These are phyloP conservation scores for Phytophthora tubulina DNA, from an alignment of 352 stramenopile species.

Conservation along the genomic window DNA sequence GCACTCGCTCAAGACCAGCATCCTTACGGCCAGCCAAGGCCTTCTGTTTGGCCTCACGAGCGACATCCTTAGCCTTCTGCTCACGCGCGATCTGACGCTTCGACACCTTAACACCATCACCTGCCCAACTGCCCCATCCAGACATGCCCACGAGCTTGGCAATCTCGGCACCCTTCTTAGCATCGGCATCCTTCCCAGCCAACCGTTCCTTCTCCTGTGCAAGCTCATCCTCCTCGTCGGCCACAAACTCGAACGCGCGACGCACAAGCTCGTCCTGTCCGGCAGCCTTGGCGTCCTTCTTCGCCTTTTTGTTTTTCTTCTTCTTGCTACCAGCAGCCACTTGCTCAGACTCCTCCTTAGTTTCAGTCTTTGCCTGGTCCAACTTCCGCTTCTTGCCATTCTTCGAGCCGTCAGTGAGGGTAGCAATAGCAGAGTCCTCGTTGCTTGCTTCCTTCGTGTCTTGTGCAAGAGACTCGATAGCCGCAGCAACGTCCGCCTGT, in stretches of 20 bases:
- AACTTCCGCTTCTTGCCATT: constrained; percentile 61
- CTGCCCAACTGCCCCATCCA: constrained; percentile 94
- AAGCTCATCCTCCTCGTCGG: constrained; percentile 95
- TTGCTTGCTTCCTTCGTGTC: constrained; percentile 45
- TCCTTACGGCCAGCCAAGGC: constrained; percentile 77
- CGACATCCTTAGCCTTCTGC: constrained; percentile 76
- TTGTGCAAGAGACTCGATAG: constrained; percentile 72
- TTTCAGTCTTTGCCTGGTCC: constrained; percentile 40
- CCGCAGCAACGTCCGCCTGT: constrained; percentile 53
- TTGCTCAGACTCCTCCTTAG: constrained; percentile 20
- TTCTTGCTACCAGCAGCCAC: constrained; percentile 33
- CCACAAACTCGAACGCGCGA: constrained; percentile 95
- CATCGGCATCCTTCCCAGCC: constrained; percentile 67
- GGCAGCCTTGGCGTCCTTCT: constrained; percentile 59
- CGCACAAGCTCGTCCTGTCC: constrained; percentile 93
- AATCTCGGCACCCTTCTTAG: constrained; percentile 83
- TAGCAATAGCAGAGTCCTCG: constrained; percentile 24
- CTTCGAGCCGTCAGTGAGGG: constrained; percentile 38
- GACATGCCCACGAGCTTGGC: constrained; percentile 84
- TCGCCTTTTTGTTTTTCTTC: constrained; percentile 61
- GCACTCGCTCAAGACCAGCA: constrained; percentile 69
- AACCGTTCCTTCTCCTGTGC: constrained; percentile 92
- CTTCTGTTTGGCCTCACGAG: constrained; percentile 77
- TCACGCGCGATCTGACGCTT: constrained; percentile 88
- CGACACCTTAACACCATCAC: constrained; percentile 78